Evolutionary conservation across 1,139 yeast species (phyloP).

Genomic region (Trichomonascaceae sp.): DNA sequence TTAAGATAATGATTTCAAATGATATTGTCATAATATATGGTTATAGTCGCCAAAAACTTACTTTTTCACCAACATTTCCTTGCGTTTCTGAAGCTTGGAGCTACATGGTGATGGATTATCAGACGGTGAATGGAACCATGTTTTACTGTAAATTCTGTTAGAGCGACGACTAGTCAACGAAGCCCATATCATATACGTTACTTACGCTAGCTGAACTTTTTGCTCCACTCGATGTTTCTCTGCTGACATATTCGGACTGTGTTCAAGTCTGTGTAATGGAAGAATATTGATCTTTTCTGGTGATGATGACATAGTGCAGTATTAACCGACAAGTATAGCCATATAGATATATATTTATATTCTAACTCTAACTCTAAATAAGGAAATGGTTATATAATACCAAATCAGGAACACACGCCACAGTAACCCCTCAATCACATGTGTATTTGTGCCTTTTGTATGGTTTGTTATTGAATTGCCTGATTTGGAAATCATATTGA

Average conservation of each 20-base stretch:
- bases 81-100: slow-evolving; percentile 20
- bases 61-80: slow-evolving; percentile 14
- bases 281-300: slow-evolving; percentile 1
- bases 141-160: slow-evolving; percentile 15
- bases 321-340: not conserved
- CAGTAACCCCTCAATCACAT: not conserved
- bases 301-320: slow-evolving; percentile 18
- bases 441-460: not conserved
- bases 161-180: not conserved
- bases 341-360: not conserved
- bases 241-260: slow-evolving; percentile 3
- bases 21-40: too few species aligned
- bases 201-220: slow-evolving; percentile 22
- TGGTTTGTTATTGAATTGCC: not conserved
- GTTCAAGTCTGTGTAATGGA: slow-evolving; percentile 6
- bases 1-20: not conserved
- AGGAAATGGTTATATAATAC: not conserved
- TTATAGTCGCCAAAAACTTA: not conserved
- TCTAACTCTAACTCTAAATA: not conserved
- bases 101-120: slow-evolving; percentile 26
- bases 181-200: not conserved
- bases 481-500: not conserved
- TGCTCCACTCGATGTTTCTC: slow-evolving; percentile 16
- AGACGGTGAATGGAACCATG: slow-evolving; percentile 23
- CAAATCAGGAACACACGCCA: not conserved